Evolutionary conservation across 2,329 filamentous ascomycete species (phyloP).

Genomic region (Didymella sp.): DNA sequence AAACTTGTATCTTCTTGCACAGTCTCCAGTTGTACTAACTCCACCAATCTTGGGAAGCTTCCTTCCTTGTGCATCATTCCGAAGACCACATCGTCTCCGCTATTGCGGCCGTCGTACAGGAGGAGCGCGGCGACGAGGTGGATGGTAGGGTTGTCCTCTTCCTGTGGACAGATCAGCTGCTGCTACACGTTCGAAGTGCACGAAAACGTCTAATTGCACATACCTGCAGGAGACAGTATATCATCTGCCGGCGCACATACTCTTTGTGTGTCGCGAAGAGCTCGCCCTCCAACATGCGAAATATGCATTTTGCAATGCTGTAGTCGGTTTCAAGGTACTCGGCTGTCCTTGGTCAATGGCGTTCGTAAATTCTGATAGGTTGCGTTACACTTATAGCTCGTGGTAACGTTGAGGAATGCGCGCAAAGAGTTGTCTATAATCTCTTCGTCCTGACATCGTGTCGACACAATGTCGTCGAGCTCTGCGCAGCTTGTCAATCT

Average conservation of each 20-base stretch:
- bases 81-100: conserved; percentile 79
- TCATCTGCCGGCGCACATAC: conserved; percentile 91
- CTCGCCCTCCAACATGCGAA: conserved; percentile 75
- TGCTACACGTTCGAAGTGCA: not conserved
- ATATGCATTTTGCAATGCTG: conserved; percentile 80
- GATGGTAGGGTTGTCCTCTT: conserved; percentile 81
- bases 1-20: conserved; percentile 71
- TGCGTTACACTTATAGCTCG: conserved; percentile 68
- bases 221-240: conserved; percentile 82
- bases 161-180: conserved; percentile 60
- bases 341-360: conserved; percentile 55
- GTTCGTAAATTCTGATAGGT: conserved; percentile 2
- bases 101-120: conserved; percentile 80
- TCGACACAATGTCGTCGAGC: conserved; percentile 69
- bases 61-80: conserved; percentile 86
- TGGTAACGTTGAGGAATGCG: conserved; percentile 80
- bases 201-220: conserved; percentile 9
- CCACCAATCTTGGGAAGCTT: conserved; percentile 81
- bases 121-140: conserved; percentile 84
- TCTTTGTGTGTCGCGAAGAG: conserved; percentile 78
- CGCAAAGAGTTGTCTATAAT: conserved; percentile 85
- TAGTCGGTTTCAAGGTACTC: conserved; percentile 78
- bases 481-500: conserved; percentile 56
- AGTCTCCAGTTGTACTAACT: conserved; percentile 73
- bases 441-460: conserved; percentile 66